A percentile compares a stretch with the other conserved stretches of the same genome.
These are phyloP conservation scores for Liriodendron chinense DNA, from an alignment of 164 flowering plant genomes.

Conservation along the genomic window DNA sequence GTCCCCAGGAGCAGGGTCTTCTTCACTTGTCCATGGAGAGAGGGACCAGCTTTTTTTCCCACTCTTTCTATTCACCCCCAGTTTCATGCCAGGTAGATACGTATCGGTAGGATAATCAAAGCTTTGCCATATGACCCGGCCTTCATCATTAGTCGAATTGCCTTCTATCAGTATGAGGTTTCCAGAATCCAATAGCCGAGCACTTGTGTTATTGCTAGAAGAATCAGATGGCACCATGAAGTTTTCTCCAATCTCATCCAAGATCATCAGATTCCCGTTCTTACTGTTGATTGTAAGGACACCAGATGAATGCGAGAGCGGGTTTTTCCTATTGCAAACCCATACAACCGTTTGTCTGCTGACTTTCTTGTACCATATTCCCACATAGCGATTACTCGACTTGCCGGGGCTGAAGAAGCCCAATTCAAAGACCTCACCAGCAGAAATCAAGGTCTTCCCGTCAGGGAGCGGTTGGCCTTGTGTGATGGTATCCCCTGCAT, in stretches of 20 bases:
- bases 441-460: constrained; percentile 11
- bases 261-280: constrained; percentile 18
- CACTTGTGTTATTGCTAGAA: background rate
- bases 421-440: constrained; percentile 19
- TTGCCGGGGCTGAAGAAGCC: constrained; percentile 22
- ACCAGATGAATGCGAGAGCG: constrained; percentile 15
- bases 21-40: constrained; percentile 39
- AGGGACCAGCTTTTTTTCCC: constrained; percentile 36
- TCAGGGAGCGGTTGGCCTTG: background rate
- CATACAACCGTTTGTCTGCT: constrained; percentile 26
- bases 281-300: constrained; percentile 10
- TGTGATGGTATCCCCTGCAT: background rate
- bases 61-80: constrained; percentile 33
- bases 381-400: constrained; percentile 21
- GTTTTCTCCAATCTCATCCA: constrained; percentile 8
- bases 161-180: constrained; percentile 21
- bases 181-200: constrained; percentile 24
- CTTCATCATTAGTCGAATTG: background rate
- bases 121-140: constrained; percentile 47
- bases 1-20: constrained; percentile 33
- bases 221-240: background rate
- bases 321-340: constrained; percentile 45
- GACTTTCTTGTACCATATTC: constrained; percentile 33
- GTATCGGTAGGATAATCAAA: constrained; percentile 46
- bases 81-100: constrained; percentile 38